phyloP scores from a whole-genome alignment of 768 basidiomycete genomes.

The Roridomyces roridus region DNA sequence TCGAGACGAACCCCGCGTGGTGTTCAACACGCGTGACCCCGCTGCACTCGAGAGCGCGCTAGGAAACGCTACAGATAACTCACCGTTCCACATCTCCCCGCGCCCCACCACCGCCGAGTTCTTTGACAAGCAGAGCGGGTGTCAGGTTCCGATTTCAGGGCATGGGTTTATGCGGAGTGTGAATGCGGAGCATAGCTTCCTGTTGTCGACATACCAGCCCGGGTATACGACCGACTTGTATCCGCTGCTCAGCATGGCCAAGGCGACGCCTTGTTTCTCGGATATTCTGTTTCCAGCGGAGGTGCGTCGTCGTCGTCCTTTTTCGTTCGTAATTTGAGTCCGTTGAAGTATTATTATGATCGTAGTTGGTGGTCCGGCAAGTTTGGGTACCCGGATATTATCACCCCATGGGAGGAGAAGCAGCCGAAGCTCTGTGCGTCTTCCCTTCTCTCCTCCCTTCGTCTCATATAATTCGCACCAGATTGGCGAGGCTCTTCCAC shows the following conservation, averaged over 20 bases:
- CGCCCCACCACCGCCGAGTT: constrained; percentile 2
- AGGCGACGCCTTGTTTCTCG: constrained; percentile 14
- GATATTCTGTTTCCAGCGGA: constrained; percentile 20
- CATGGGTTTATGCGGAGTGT: neutral
- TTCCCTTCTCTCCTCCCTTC: too few species aligned
- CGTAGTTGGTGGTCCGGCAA: neutral
- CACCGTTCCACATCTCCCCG: constrained; percentile 10
- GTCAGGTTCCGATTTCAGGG: neutral
- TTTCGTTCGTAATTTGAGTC: too few species aligned
- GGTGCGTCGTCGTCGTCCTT: too few species aligned
- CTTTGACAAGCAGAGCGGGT: constrained; percentile 7
- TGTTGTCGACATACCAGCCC: constrained; percentile 5
- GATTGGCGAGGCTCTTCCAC: constrained; percentile 18
- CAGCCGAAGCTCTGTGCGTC: neutral
- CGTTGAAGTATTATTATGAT: constrained; percentile 11
- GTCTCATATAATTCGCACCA: neutral
- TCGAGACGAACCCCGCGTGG: constrained; percentile 15
- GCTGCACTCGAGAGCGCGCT: neutral
- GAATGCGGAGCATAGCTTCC: neutral
- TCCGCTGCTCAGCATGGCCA: constrained; percentile 15
- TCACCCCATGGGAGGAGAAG: constrained; percentile 1
- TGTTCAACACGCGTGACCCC: constrained; percentile 6
- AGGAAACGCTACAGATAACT: neutral
- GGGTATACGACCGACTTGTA: constrained; percentile 16
- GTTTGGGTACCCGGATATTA: neutral